Percentiles rank a stretch among this genome's conserved stretches.
phyloP scores from a whole-genome alignment of 371 early-diverging fungal species.

The Apophysomyces variabilis region DNA sequence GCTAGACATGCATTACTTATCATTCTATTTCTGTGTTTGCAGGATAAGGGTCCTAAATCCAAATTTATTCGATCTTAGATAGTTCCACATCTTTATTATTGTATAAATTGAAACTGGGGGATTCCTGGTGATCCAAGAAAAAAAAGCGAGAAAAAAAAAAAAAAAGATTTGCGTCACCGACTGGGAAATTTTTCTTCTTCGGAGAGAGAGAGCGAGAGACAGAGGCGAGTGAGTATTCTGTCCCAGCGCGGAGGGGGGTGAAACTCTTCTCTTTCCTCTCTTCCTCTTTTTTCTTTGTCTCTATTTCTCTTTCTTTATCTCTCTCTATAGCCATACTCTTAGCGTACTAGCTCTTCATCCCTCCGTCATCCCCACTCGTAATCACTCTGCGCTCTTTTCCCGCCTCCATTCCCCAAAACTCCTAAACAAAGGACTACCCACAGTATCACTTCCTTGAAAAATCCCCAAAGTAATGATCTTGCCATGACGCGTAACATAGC shows the following conservation, averaged over 20 bases:
- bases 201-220: no score
- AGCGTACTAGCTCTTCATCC: not conserved
- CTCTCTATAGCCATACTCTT: not conserved
- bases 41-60: constrained; percentile 4
- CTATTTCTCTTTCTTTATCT: not conserved
- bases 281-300: not conserved
- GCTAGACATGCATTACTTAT: not conserved
- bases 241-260: not conserved
- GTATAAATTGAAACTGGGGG: no score
- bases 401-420: not conserved
- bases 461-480: not conserved
- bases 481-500: not conserved
- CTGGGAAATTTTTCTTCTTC: no score
- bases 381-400: constrained; percentile 7
- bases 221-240: not conserved
- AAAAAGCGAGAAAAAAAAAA: no score
- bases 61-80: constrained; percentile 6
- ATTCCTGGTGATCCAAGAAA: no score
- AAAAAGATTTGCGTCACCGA: no score
- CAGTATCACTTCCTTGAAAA: not conserved
- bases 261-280: not conserved
- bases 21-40: not conserved
- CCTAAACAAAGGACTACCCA: not conserved
- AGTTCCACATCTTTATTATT: no score
- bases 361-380: constrained; percentile 2